Percentiles rank a stretch among this genome's conserved stretches.
Evolutionary conservation across 345 rosid genomes (phyloP).

Genomic region (Linum tenue): DNA sequence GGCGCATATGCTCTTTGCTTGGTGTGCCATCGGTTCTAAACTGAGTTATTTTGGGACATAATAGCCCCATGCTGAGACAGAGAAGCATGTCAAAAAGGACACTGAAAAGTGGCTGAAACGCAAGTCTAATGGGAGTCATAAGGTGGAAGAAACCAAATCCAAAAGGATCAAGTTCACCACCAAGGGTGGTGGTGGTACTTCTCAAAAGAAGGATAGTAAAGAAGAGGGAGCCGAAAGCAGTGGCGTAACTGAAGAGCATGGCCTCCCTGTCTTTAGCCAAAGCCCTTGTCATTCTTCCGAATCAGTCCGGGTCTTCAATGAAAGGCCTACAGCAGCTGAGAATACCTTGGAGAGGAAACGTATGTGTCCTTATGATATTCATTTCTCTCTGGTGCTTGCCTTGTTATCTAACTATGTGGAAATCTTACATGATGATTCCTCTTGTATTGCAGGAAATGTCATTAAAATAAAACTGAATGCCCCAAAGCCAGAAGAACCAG

Average conservation of each 20-base stretch:
- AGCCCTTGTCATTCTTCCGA: conserved; percentile 33
- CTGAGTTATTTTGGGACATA: conserved; percentile 33
- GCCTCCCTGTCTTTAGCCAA: conserved; percentile 26
- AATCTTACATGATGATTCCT: background rate
- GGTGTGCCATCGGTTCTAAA: conserved; percentile 25
- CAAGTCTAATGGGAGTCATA: conserved; percentile 27
- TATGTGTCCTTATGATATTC: background rate
- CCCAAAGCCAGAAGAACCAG: conserved; percentile 1
- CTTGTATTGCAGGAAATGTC: conserved; percentile 26
- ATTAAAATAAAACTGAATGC: conserved; percentile 34
- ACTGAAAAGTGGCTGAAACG: conserved; percentile 20
- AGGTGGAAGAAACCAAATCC: background rate
- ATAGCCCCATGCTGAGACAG: conserved; percentile 36
- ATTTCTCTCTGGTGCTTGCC: background rate
- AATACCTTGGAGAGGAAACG: background rate
- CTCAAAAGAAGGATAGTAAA: background rate
- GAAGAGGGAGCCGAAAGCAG: conserved; percentile 24
- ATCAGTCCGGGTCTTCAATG: conserved; percentile 34
- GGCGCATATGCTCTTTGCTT: background rate
- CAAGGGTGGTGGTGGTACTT: background rate
- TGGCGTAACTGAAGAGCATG: conserved; percentile 54
- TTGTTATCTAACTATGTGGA: background rate
- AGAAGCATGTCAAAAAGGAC: conserved; percentile 23
- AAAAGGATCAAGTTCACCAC: background rate
- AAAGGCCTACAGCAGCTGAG: conserved; percentile 5